Conservation (phyloP, 495 filamentous ascomycete species). For the Hypoxylon rickii region DNA sequence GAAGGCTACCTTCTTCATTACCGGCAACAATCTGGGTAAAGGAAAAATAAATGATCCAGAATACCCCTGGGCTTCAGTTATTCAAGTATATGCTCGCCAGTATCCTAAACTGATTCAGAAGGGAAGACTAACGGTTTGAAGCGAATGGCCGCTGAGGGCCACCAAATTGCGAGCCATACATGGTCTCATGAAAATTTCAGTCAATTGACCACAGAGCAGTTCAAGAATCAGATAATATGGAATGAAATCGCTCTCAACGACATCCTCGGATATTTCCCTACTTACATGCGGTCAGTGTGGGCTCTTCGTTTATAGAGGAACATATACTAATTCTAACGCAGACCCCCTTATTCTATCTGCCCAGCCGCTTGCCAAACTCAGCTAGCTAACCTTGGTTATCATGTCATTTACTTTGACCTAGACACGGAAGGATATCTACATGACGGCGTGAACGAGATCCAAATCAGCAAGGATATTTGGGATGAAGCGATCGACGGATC, state of each 20-base stretch:
- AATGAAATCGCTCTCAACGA: conserved; percentile 81
- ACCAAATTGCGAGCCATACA: conserved; percentile 83
- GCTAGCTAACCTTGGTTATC: conserved; percentile 72
- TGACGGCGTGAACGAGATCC: conserved; percentile 61
- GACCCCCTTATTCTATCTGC: conserved; percentile 79
- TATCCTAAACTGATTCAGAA: conserved; percentile 1
- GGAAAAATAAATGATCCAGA: conserved; percentile 67
- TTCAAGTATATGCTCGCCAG: conserved; percentile 52
- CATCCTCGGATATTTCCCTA: conserved; percentile 78
- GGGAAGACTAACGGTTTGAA: conserved; percentile 36
- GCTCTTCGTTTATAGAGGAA: neutral
- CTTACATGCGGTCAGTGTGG: conserved; percentile 68
- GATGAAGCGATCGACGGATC: conserved; percentile 57
- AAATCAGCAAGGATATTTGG: conserved; percentile 74
- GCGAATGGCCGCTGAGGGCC: conserved; percentile 70
- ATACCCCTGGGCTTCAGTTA: conserved; percentile 62
- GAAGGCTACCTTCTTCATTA: conserved; percentile 81
- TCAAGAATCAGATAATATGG: conserved; percentile 71
- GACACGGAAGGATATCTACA: conserved; percentile 81
- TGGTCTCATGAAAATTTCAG: conserved; percentile 80
- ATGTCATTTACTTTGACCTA: conserved; percentile 74
- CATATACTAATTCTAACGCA: conserved; percentile 23
- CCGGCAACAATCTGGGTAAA: conserved; percentile 74
- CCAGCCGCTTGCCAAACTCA: conserved; percentile 61
- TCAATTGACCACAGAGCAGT: conserved; percentile 58